phyloP scores from a whole-genome alignment of 768 basidiomycete genomes.

The Panellus pusillus region DNA sequence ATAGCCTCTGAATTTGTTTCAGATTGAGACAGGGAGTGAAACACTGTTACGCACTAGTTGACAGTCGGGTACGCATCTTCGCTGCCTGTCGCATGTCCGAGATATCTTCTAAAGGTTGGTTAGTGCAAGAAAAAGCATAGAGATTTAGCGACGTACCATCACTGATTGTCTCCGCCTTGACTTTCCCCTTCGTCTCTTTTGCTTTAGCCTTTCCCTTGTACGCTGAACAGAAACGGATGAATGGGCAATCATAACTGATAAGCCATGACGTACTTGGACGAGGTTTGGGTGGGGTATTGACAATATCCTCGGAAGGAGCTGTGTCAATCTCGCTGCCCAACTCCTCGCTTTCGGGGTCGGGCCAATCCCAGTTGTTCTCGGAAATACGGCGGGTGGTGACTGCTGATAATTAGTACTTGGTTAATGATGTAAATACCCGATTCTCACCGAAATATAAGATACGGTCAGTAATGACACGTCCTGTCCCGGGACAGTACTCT shows the following conservation, averaged over 20 bases:
- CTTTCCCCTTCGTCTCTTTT: not conserved
- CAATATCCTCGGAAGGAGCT: not conserved
- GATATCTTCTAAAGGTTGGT: not conserved
- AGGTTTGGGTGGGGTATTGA: not conserved
- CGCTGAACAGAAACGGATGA: not conserved
- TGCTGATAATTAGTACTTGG: too few relatives aligned
- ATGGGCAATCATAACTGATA: not conserved
- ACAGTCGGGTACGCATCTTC: not conserved
- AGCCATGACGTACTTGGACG: not conserved
- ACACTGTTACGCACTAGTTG: too few relatives aligned
- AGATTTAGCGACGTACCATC: too few relatives aligned
- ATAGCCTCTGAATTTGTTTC: too few relatives aligned
- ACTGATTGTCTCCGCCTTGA: not conserved
- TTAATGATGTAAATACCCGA: too few relatives aligned
- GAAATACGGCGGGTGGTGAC: too few relatives aligned
- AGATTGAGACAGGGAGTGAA: too few relatives aligned
- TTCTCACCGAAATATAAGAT: too few relatives aligned
- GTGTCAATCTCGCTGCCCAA: constrained; percentile 3
- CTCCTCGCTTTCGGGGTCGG: not conserved
- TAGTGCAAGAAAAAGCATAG: too few relatives aligned
- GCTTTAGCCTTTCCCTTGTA: not conserved
- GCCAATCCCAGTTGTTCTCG: constrained; percentile 1
- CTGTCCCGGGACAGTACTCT: too few relatives aligned
- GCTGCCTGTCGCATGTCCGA: constrained; percentile 3
- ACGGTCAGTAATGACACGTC: too few relatives aligned